Evolutionary conservation across 371 early-diverging fungal species (phyloP).

Genomic region (Batkoa obscura): DNA sequence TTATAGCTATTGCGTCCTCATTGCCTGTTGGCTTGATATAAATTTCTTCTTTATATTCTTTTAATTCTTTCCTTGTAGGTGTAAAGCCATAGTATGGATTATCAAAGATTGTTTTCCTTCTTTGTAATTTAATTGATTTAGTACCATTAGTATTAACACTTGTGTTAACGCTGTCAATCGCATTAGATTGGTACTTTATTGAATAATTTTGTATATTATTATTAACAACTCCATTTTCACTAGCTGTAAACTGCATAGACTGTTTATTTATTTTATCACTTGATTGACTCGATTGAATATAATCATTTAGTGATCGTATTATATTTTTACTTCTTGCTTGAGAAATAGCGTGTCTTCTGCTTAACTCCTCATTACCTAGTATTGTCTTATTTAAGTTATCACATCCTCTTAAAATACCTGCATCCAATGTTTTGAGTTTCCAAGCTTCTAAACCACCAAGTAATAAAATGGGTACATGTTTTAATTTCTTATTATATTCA

Average conservation of each 20-base stretch:
- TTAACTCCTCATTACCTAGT: too few species aligned
- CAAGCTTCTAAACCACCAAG: slow-evolving; percentile 61
- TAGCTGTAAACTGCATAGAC: slow-evolving; percentile 7
- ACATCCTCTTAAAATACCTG: too few species aligned
- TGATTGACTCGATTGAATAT: too few species aligned
- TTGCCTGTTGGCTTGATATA: slow-evolving; percentile 9
- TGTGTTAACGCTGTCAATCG: slow-evolving; percentile 7
- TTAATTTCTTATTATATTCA: slow-evolving; percentile 27
- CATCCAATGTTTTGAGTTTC: slow-evolving; percentile 13
- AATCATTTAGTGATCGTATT: too few species aligned
- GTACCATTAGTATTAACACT: slow-evolving; percentile 8
- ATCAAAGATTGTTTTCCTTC: slow-evolving; percentile 32
- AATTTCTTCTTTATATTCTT: slow-evolving; percentile 5
- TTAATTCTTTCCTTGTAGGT: slow-evolving; percentile 9
- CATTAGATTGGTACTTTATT: neutral
- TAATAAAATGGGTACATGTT: slow-evolving; percentile 37
- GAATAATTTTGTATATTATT: slow-evolving; percentile 7
- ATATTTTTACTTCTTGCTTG: too few species aligned
- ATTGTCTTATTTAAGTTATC: too few species aligned
- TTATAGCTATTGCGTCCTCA: too few species aligned
- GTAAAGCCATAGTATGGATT: slow-evolving; percentile 39
- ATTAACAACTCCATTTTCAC: slow-evolving; percentile 18
- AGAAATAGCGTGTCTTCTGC: too few species aligned
- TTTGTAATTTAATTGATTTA: slow-evolving; percentile 7
- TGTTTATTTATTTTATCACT: too few species aligned